Conservation (phyloP, 257 asterid genomes). For the Capsicum pubescens region DNA sequence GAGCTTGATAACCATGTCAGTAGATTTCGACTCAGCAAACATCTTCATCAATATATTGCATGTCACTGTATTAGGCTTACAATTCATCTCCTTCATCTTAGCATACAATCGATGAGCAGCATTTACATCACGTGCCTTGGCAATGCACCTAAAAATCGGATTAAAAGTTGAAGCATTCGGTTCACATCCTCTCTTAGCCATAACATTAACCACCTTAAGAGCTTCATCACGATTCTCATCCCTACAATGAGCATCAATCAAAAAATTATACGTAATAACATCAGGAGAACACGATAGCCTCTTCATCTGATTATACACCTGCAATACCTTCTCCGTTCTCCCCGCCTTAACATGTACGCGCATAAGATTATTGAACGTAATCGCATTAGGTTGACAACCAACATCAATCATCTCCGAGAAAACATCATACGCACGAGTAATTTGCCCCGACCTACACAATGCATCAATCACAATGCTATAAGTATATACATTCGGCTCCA, state of each 20-base stretch:
- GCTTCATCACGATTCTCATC: slow-evolving; percentile 81
- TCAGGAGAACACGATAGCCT: slow-evolving; percentile 73
- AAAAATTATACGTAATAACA: slow-evolving; percentile 72
- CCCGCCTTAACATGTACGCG: slow-evolving; percentile 92
- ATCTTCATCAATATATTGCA: slow-evolving; percentile 84
- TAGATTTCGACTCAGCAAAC: slow-evolving; percentile 74
- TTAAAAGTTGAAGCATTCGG: slow-evolving; percentile 71
- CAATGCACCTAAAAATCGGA: slow-evolving; percentile 78
- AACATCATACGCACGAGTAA: slow-evolving; percentile 89
- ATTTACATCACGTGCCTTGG: slow-evolving; percentile 69
- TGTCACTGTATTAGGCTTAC: slow-evolving; percentile 71
- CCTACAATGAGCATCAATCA: slow-evolving; percentile 81
- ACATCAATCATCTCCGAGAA: slow-evolving; percentile 82
- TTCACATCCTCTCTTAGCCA: slow-evolving; percentile 69
- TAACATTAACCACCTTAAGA: slow-evolving; percentile 63
- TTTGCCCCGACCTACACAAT: slow-evolving; percentile 85
- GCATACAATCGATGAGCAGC: slow-evolving; percentile 73
- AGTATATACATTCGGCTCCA: slow-evolving; percentile 75
- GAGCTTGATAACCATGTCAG: slow-evolving; percentile 86
- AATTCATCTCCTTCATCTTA: slow-evolving; percentile 75
- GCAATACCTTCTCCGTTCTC: slow-evolving; percentile 82
- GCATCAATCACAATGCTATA: slow-evolving; percentile 86
- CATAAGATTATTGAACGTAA: slow-evolving; percentile 84
- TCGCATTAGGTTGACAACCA: slow-evolving; percentile 74
- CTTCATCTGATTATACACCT: slow-evolving; percentile 89